Conservation (phyloP, 345 rosid genomes). For the Eucalyptus albens region DNA sequence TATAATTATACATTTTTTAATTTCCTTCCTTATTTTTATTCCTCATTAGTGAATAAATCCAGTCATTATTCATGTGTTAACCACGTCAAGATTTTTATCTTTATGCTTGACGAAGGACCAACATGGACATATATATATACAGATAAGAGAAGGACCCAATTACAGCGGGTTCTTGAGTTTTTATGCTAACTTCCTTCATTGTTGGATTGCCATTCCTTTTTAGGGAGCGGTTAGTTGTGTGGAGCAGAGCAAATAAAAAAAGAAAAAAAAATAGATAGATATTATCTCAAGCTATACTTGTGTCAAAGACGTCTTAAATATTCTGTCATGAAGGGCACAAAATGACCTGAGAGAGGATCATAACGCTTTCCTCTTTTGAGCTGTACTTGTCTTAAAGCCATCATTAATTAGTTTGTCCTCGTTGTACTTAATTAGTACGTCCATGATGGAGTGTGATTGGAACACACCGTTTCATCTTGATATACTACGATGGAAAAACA, state of each 20-base stretch:
- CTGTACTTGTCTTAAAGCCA: not conserved
- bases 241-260: no score
- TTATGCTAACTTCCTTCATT: no score
- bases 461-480: fast-evolving
- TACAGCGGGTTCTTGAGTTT: no score
- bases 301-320: no score
- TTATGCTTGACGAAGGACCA: not conserved
- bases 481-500: no score
- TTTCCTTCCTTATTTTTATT: not conserved
- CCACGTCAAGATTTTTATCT: not conserved
- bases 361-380: not conserved
- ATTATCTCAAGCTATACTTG: no score
- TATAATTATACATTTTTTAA: not conserved
- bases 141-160: no score
- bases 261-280: no score
- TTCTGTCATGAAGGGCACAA: not conserved
- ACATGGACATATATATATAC: not conserved
- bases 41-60: not conserved
- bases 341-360: not conserved
- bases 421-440: no score
- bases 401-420: not conserved
- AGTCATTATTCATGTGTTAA: not conserved
- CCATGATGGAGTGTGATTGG: no score
- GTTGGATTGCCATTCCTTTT: no score
- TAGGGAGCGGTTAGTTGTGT: no score